Conservation (phyloP, 495 filamentous ascomycete species). For the Cairneyella variabilis region DNA sequence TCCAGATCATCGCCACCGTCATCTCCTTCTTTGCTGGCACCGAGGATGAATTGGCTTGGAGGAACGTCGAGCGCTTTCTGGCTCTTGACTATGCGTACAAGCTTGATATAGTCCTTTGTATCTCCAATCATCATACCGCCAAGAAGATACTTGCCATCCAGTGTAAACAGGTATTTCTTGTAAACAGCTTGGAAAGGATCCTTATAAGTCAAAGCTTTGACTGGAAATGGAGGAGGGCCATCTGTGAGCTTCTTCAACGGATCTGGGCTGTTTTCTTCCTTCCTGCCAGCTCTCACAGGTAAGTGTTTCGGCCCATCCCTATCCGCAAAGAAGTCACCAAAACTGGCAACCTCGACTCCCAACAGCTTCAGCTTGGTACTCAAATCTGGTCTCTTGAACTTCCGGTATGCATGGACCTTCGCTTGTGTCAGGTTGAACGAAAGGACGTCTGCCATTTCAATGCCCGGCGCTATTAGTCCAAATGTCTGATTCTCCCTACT, state of each 20-base stretch:
- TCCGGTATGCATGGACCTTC: conserved; percentile 60
- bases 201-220: conserved; percentile 88
- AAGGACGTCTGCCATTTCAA: conserved; percentile 95
- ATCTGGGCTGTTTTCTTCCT: conserved; percentile 31
- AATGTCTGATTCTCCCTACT: conserved; percentile 93
- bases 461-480: conserved; percentile 87
- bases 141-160: conserved; percentile 88
- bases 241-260: conserved; percentile 48
- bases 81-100: conserved; percentile 90
- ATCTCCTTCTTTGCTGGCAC: conserved; percentile 57
- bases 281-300: conserved; percentile 22
- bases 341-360: conserved; percentile 91
- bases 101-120: conserved; percentile 88
- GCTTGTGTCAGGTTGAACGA: conserved; percentile 93
- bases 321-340: conserved; percentile 96
- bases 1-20: conserved; percentile 57
- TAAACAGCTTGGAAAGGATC: conserved; percentile 94
- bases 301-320: conserved; percentile 48
- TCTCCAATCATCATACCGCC: conserved; percentile 99
- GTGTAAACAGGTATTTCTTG: conserved; percentile 93
- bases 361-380: conserved; percentile 94
- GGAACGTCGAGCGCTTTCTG: conserved; percentile 81
- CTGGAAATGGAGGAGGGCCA: conserved; percentile 37
- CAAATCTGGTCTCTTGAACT: conserved; percentile 82
- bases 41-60: conserved; percentile 86